Percentiles rank a stretch among this genome's conserved stretches.
These are phyloP conservation scores for Ceratocystis destructans DNA, from an alignment of 2,329 filamentous ascomycete species.

Conservation along the genomic window DNA sequence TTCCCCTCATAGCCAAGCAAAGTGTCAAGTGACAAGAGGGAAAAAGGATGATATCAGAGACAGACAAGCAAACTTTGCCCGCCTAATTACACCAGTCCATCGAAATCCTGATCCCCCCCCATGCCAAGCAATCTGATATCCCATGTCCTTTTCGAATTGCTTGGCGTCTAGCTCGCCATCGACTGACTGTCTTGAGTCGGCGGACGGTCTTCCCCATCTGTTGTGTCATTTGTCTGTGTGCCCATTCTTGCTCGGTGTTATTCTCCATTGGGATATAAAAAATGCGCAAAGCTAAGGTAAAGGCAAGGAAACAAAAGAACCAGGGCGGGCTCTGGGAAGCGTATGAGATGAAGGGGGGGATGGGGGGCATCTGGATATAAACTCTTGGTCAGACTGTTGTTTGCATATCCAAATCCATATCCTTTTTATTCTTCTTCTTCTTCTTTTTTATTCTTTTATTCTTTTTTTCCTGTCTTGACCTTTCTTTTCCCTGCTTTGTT, in stretches of 20 bases:
- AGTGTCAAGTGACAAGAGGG: no score
- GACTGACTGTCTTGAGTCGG: neutral
- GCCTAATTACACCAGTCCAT: neutral
- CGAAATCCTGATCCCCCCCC: neutral
- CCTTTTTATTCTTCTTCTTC: neutral
- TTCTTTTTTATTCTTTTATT: neutral
- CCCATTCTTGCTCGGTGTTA: neutral
- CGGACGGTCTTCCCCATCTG: neutral
- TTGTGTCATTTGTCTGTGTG: neutral
- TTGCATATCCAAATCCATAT: neutral
- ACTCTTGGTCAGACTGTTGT: neutral
- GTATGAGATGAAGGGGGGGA: neutral
- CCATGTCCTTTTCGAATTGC: neutral
- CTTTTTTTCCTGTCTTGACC: neutral
- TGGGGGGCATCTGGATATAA: neutral
- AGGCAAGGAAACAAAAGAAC: neutral
- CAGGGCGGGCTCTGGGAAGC: neutral
- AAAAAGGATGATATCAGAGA: no score
- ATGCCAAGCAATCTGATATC: slow-evolving; percentile 8
- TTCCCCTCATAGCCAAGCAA: no score
- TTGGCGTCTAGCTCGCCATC: slow-evolving; percentile 7
- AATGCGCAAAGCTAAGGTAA: neutral
- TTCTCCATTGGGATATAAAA: slow-evolving; percentile 1
- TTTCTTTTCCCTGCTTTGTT: neutral
- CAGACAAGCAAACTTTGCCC: no score